A percentile compares a stretch with the other conserved stretches of the same genome.
These are phyloP conservation scores for Ogataea degrootiae DNA, from an alignment of 805 yeast genomes.

Conservation along the genomic window DNA sequence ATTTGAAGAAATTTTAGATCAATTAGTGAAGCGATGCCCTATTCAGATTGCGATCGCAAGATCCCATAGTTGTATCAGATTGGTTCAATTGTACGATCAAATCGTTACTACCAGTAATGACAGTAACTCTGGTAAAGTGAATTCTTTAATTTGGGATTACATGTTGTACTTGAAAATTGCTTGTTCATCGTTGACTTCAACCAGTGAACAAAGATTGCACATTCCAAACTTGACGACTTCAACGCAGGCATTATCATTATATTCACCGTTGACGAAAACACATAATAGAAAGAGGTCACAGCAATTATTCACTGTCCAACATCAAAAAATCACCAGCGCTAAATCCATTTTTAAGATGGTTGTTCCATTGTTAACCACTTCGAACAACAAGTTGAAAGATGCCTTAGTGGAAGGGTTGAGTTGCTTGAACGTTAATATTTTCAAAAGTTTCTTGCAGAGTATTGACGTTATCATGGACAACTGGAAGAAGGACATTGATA, in stretches of 20 bases:
- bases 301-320: slow-evolving; percentile 77
- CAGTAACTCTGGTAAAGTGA: slow-evolving; percentile 14
- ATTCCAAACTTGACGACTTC: slow-evolving; percentile 37
- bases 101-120: slow-evolving; percentile 53
- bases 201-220: slow-evolving; percentile 77
- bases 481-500: slow-evolving; percentile 46
- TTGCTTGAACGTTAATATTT: slow-evolving; percentile 85
- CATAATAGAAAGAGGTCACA: slow-evolving; percentile 76
- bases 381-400: slow-evolving; percentile 67
- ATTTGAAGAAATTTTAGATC: slow-evolving; percentile 68
- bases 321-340: slow-evolving; percentile 89
- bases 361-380: slow-evolving; percentile 69
- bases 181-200: slow-evolving; percentile 84
- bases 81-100: slow-evolving; percentile 79
- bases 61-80: slow-evolving; percentile 79
- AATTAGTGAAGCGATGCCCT: slow-evolving; percentile 78
- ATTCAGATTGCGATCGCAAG: slow-evolving; percentile 92
- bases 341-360: slow-evolving; percentile 85
- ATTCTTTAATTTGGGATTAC: slow-evolving; percentile 31
- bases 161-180: slow-evolving; percentile 84
- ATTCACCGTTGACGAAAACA: slow-evolving; percentile 44
- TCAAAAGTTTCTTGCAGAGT: slow-evolving; percentile 74
- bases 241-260: slow-evolving; percentile 15
- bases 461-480: slow-evolving; percentile 55
- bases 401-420: slow-evolving; percentile 88